A percentile compares a stretch with the other conserved stretches of the same genome.
These are phyloP conservation scores for Stylonectria norvegica DNA, from an alignment of 2,329 filamentous ascomycete species.

Conservation along the genomic window DNA sequence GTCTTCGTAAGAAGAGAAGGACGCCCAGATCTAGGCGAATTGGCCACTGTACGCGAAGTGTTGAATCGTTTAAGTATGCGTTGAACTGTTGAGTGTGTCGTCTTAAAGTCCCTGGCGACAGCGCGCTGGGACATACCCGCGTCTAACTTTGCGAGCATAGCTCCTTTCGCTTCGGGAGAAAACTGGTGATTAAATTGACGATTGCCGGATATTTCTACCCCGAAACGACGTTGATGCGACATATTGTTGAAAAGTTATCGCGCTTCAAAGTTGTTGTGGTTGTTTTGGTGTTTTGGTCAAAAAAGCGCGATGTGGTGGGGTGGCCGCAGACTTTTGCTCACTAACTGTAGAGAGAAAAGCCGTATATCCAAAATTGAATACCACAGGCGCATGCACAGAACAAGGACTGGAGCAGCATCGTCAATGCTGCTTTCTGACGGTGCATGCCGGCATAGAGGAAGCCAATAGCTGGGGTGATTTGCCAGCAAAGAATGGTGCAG, in stretches of 20 bases:
- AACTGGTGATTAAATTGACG: not conserved
- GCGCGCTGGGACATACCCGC: not conserved
- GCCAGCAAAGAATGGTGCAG: slow-evolving; percentile 36
- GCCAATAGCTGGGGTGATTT: slow-evolving; percentile 38
- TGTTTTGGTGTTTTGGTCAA: not conserved
- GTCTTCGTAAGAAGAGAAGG: not conserved
- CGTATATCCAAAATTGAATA: slow-evolving; percentile 47
- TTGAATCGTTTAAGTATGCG: not conserved
- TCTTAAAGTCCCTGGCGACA: not conserved
- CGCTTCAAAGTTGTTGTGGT: not conserved
- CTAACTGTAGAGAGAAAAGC: slow-evolving; percentile 34
- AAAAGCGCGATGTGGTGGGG: not conserved
- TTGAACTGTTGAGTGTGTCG: not conserved
- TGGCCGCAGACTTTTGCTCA: not conserved
- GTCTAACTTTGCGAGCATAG: not conserved
- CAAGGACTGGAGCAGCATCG: slow-evolving; percentile 46
- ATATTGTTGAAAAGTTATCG: not conserved
- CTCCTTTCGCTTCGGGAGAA: not conserved
- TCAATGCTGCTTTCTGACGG: slow-evolving; percentile 37
- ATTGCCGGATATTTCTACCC: not conserved
- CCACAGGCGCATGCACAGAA: slow-evolving; percentile 44
- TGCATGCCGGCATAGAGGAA: slow-evolving; percentile 40
- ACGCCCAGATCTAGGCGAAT: not conserved
- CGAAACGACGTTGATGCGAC: not conserved
- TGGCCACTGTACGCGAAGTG: not conserved